Evolutionary conservation across 108 stramenopile species (phyloP), one percentile per base, ranked within the genome.

Genomic region (Fragilaria crotonensis): DNA sequence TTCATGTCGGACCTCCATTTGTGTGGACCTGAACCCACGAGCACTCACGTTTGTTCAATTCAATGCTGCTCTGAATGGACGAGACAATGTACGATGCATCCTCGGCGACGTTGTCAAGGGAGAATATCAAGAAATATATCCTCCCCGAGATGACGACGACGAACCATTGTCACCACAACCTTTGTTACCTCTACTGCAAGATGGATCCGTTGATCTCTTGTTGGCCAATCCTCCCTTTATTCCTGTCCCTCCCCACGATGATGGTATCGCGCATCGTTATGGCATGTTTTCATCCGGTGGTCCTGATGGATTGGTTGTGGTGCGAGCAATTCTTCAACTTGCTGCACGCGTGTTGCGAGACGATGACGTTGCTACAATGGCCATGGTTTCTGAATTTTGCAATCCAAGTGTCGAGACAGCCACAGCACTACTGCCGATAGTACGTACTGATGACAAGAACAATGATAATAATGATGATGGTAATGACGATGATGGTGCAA

Each of bases 221-320:
- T 54, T 91, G 4, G 79, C 89, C 5, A 94, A 94, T 75, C 93
- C 93, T 29, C 93, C 93, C 22, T 94, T 94, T 63, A 79, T 94
- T 18, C 93, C 93, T 9, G 82, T 85, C 7, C 93, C 93, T 5
- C 79, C 81, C 22, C 2, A 60, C 28, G 74, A 56, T 33, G 59
- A 31, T 2, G 44, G 57, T 21, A 74, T 76, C 45, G 41, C 45
- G 20, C 54, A 45, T 19, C 73, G 76, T 0, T 79, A 87, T 60
- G 85, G 85, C 2, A 58, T 77, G n/a, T 87, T 84, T 52, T 81
- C 80, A 3, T 73, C 74, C n/a, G 85, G 89, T 41, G 89, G 89
- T 41, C 54, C 61, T 9, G 59, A 44, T 46, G 89, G 89, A 4
- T 84, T 86, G 65, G 84, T 70, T 46, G 77, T 85, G 23, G 60